Evolutionary conservation across 2,329 filamentous ascomycete species (phyloP), one percentile per base, ranked within the genome.

Genomic region (Stachybotrys echinatus): DNA sequence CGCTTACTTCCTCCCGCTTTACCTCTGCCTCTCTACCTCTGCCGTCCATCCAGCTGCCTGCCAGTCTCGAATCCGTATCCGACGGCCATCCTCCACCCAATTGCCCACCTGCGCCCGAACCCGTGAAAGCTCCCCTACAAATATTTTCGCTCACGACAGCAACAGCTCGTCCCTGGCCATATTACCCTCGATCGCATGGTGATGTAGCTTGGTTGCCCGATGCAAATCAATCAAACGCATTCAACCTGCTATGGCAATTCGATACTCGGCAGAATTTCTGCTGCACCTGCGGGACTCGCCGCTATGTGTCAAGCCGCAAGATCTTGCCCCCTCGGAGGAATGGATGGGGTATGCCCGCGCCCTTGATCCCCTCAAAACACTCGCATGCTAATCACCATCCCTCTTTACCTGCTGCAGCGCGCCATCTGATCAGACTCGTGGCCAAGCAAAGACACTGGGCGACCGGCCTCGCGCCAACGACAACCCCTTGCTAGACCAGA

Each of bases 281-380:
- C 75, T 90, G 61, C 77, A 79, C 66, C 75, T 97, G 62, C 83
- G 86, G 70, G 77, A 87, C 52, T 96, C 92, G 56, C 91, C 91
- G 57, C 76, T 96, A 67, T 91, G 91, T 63, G 74, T 80, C 60
- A 95, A 89, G 70, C 92, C 92, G 44, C 75, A 85, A 55, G 81
- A 79, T 55, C 79, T 96, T 43, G 92, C 91, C 56, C 87, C 90
- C 22, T 81, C 87, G 55, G 90, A 95, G 73, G 89, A 95, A 75
- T 97, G 92, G 92, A 95, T 96, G 90, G 91, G 92, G 88, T 95
- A 76, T 45, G 6, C 49, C 49, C 48, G 42, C 44, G 22, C 31
- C 50, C n/a, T 27, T 48, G 48, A 44, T 38, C 49, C 45, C 45
- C 45, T 45, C 54, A 34, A 34, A 34, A 14, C 27, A 3, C 10